Base-by-base conservation (phyloP, 106 monocot genomes). In the Allium sativum region DNA sequence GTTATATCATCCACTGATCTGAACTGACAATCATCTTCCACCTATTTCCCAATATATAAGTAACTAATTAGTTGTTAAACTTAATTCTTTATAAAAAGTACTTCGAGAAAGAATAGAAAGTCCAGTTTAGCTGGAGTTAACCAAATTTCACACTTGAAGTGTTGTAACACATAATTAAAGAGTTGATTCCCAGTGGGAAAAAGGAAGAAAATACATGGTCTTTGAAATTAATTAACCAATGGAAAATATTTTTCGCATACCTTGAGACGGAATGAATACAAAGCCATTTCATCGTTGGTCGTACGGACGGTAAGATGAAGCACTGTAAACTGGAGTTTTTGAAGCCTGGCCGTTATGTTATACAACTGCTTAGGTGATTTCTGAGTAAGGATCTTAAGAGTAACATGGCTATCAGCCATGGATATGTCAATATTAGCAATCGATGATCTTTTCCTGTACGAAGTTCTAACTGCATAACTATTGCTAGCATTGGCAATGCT, bases 211-310 rank as follows among this genome's bases (percentile, higher is more conserved):
- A 31, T 31, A 31, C 31, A 3, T 31, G 31, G 31, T 31, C 31
- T 31, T 31, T 31, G 31, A 31, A 31, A 1, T 0, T n/a, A n/a
- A n/a, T n/a, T 31, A 31, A 31, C 31, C 31, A 31, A 31, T 31
- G 31, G 31, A 2, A 31, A 31, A 31, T 31, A 31, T 31, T 31
- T 31, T 31, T 31, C 31, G 31, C 55, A 19, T 77, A 81, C 85
- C 81, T 85, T 85, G 21, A 85, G 74, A 18, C 72, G 81, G 68
- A 85, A 85, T 11, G 81, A 78, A 61, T 85, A 85, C 41, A 85
- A 42, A n/a, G 69, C 62, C 74, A 77, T 75, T 42, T 66, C 59
- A 47, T 85, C 72, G 22, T 71, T 16, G 19, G 77, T 66, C 17
- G 81, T 78, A 31, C 31, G 5, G 21, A 86, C 66, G 50, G 78